Conservation (phyloP, 192 early-diverging fungal species). For the Coemansia sp. region DNA sequence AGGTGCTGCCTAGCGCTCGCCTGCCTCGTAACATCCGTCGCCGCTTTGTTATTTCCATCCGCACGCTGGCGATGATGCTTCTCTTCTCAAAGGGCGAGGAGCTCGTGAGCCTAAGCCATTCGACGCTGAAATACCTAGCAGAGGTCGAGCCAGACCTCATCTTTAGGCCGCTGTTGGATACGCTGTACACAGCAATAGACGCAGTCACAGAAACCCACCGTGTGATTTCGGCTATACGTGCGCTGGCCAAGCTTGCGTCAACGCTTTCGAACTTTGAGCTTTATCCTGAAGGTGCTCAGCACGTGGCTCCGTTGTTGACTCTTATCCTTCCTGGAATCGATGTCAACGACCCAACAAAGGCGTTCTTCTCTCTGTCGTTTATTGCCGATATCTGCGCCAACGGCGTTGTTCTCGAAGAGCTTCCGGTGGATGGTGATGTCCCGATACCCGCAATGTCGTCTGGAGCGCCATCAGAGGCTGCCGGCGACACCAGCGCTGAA, state of each 20-base stretch:
- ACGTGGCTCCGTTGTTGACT: conserved; percentile 73
- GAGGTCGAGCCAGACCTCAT: conserved; percentile 74
- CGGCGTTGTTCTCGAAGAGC: conserved; percentile 50
- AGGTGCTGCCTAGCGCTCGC: conserved; percentile 20
- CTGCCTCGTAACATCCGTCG: conserved; percentile 39
- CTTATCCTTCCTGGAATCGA: conserved; percentile 88
- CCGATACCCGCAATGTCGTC: conserved; percentile 22
- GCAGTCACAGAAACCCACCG: conserved; percentile 74
- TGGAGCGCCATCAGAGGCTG: conserved; percentile 45
- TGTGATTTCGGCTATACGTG: conserved; percentile 79
- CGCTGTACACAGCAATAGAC: conserved; percentile 85
- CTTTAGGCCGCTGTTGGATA: conserved; percentile 77
- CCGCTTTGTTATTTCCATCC: conserved; percentile 38
- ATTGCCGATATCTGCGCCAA: conserved; percentile 43
- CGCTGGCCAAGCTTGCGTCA: conserved; percentile 65
- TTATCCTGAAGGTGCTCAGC: conserved; percentile 83
- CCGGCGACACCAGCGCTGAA: conserved; percentile 49
- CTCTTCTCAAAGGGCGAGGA: conserved; percentile 51
- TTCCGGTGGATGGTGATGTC: conserved; percentile 33
- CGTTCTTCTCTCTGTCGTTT: conserved; percentile 55
- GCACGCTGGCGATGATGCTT: conserved; percentile 47
- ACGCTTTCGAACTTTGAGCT: conserved; percentile 72
- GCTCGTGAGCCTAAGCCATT: conserved; percentile 42
- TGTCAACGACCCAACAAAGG: conserved; percentile 87
- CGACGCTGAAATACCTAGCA: conserved; percentile 50